Percentiles rank a stretch among this genome's conserved stretches.
Conservation (phyloP, 2,329 filamentous ascomycete species). For the Sporothrix variecibatus region DNA sequence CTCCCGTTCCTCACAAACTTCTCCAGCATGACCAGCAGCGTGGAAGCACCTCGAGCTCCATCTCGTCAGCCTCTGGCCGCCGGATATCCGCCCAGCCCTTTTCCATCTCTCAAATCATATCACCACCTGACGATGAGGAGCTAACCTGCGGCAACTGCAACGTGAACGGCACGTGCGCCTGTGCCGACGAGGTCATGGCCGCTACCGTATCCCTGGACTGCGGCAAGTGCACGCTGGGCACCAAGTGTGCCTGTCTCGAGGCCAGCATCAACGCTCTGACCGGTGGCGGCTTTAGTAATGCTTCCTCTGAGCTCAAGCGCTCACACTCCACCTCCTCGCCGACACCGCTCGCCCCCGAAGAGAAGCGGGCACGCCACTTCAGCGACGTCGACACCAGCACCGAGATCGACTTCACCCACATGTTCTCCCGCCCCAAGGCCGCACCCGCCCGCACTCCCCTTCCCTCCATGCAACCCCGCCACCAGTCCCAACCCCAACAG, state of each 20-base stretch:
- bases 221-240: conserved; percentile 63
- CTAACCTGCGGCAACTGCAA: conserved; percentile 60
- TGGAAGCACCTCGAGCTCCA: conserved; percentile 34
- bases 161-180: conserved; percentile 56
- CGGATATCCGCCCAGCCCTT: conserved; percentile 46
- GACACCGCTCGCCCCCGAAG: conserved; percentile 45
- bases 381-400: conserved; percentile 44
- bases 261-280: conserved; percentile 42
- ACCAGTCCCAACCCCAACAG: conserved; percentile 10
- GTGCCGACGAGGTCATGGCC: conserved; percentile 59
- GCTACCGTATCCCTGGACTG: conserved; percentile 60
- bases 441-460: conserved; percentile 28
- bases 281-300: conserved; percentile 32
- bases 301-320: conserved; percentile 51
- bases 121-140: conserved; percentile 50
- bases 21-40: conserved; percentile 28
- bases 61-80: conserved; percentile 36
- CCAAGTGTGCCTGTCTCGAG: conserved; percentile 64
- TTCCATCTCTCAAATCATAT: conserved; percentile 60
- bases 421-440: conserved; percentile 56
- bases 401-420: conserved; percentile 74
- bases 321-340: conserved; percentile 43
- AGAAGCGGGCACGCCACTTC: conserved; percentile 58
- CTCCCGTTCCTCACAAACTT: conserved; percentile 26
- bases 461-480: conserved; percentile 33